Percentiles rank a stretch among this genome's conserved stretches.
Evolutionary conservation across 257 asterid species (phyloP).

Genomic region (Forsythia suspensa): DNA sequence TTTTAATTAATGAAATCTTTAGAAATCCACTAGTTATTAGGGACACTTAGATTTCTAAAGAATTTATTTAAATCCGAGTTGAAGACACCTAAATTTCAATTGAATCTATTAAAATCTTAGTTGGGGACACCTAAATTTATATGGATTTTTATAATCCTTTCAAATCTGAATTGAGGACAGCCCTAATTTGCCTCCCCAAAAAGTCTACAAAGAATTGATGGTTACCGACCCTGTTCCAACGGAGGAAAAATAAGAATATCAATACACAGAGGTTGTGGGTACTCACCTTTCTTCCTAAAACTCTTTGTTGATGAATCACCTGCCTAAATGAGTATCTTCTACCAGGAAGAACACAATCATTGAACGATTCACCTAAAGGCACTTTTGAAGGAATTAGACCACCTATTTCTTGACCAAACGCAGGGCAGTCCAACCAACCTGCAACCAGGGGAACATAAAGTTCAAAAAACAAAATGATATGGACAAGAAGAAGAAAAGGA

Average conservation of each 20-base stretch:
- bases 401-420: conserved; percentile 70
- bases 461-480: conserved; percentile 7
- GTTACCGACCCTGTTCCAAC: not conserved
- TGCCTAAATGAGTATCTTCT: conserved; percentile 90
- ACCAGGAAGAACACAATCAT: conserved; percentile 71
- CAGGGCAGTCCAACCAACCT: conserved; percentile 99
- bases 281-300: conserved; percentile 64
- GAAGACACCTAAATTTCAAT: too few relatives aligned
- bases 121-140: too few relatives aligned
- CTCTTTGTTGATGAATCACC: conserved; percentile 83
- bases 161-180: too few relatives aligned
- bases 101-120: too few relatives aligned
- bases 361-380: conserved; percentile 82
- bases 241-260: not conserved
- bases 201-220: not conserved
- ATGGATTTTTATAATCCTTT: too few relatives aligned
- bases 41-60: too few relatives aligned
- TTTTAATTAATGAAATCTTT: too few relatives aligned
- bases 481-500: conserved; percentile 10
- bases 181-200: not conserved
- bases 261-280: conserved; percentile 10
- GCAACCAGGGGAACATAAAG: conserved; percentile 20
- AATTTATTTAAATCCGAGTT: too few relatives aligned
- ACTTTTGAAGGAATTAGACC: conserved; percentile 89
- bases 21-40: too few relatives aligned